These are phyloP conservation scores for Fonsecaea multimorphosa DNA, from an alignment of 2,329 filamentous ascomycete species.

Conservation along the genomic window DNA sequence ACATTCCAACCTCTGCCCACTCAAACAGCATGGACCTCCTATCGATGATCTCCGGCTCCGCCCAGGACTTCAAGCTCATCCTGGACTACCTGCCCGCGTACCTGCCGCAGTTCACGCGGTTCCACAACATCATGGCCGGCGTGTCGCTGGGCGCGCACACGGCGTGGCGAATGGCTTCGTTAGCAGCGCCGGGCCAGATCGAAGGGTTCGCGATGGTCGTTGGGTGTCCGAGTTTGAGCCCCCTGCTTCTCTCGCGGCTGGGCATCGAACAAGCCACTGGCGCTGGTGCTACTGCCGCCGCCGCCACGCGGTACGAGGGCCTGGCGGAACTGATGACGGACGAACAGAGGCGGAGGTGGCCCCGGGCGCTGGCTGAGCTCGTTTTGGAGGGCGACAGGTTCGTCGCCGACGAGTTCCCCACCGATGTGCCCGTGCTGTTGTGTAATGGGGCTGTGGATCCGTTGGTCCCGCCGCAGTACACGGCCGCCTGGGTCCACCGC, in stretches of 20 bases:
- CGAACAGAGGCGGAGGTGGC: constrained; percentile 9
- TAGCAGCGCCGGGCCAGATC: constrained; percentile 2
- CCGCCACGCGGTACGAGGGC: not conserved
- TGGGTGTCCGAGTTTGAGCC: not conserved
- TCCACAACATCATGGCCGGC: constrained; percentile 17
- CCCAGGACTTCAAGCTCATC: constrained; percentile 15
- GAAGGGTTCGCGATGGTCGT: constrained; percentile 10
- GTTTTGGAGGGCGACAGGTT: not conserved
- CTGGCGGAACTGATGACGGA: constrained; percentile 10
- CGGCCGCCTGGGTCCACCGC: constrained; percentile 9
- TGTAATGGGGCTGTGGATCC: constrained; percentile 6
- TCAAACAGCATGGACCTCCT: constrained; percentile 9
- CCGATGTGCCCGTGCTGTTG: constrained; percentile 4
- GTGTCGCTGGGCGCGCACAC: constrained; percentile 12
- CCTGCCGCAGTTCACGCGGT: constrained; percentile 10
- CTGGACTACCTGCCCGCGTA: constrained; percentile 17
- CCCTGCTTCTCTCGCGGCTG: constrained; percentile 5
- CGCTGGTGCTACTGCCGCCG: not conserved
- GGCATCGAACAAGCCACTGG: too few relatives aligned
- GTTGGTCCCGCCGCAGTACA: constrained; percentile 7
- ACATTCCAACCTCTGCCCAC: not conserved
- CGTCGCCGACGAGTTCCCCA: not conserved
- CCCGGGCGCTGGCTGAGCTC: not conserved
- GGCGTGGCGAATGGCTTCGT: constrained; percentile 10
- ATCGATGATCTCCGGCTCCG: constrained; percentile 10